Evolutionary conservation across 345 rosid species (phyloP).

Genomic region (Salix purpurea): DNA sequence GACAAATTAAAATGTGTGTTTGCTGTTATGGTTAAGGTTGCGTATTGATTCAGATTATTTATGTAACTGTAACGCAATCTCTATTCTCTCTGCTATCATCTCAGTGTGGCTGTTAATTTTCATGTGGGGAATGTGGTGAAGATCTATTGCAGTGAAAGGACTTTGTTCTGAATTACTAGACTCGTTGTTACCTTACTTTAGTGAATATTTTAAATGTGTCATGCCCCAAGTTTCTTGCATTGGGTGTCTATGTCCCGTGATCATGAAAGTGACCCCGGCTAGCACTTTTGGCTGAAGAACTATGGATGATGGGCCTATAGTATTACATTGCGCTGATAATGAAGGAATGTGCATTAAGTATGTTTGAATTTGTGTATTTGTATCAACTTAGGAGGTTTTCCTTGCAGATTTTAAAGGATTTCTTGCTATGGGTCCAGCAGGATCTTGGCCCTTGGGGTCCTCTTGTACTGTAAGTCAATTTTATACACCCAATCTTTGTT

Average conservation of each 20-base stretch:
- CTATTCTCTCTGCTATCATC: not conserved
- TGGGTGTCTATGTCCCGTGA: not conserved
- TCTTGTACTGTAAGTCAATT: constrained; percentile 69
- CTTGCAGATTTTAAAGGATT: constrained; percentile 83
- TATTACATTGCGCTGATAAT: not conserved
- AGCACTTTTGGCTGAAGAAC: no score
- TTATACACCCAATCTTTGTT: not conserved
- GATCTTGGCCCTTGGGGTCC: constrained; percentile 99
- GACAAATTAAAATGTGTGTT: not conserved
- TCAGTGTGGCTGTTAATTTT: not conserved
- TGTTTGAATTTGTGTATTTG: not conserved
- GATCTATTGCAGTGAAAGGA: not conserved
- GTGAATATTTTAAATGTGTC: not conserved
- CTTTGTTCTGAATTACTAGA: not conserved
- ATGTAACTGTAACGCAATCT: not conserved
- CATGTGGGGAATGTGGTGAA: not conserved
- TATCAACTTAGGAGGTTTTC: constrained; percentile 15
- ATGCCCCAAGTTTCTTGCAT: not conserved
- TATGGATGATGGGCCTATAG: no score
- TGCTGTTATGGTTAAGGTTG: not conserved
- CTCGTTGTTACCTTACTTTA: not conserved
- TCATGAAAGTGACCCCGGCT: no score
- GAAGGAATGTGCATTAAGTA: not conserved
- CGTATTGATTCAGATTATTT: not conserved
- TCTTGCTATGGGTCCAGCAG: constrained; percentile 85